phyloP scores from a whole-genome alignment of 78 protist species.

The Dictyostelium brefeldianum region DNA sequence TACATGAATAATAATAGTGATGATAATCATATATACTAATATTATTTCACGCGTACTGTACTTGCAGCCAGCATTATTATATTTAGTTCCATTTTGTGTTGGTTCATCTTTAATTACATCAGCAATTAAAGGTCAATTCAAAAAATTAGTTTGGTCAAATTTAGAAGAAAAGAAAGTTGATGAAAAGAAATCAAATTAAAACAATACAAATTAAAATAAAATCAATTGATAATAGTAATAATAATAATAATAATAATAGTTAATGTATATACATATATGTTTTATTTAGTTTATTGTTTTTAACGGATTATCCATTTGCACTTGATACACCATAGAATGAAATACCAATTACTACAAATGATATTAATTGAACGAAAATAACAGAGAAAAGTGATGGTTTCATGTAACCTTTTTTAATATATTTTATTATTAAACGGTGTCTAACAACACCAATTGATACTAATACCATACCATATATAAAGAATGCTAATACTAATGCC shows the following conservation, averaged over 20 bases:
- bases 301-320: too few species aligned
- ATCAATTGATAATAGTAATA: too few species aligned
- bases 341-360: not conserved
- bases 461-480: not conserved
- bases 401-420: slow-evolving; percentile 23
- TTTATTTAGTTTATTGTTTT: too few species aligned
- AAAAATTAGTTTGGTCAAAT: slow-evolving; percentile 30
- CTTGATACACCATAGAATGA: not conserved
- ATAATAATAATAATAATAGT: too few species aligned
- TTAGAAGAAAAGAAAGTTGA: not conserved
- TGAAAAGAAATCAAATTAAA: too few species aligned
- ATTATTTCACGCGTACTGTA: too few species aligned
- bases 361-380: not conserved
- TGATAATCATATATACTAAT: not conserved
- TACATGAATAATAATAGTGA: not conserved
- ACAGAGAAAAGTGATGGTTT: slow-evolving; percentile 1
- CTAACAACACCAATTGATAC: not conserved
- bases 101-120: slow-evolving; percentile 54
- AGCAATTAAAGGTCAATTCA: slow-evolving; percentile 60
- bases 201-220: too few species aligned
- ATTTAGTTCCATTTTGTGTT: slow-evolving; percentile 91
- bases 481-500: not conserved
- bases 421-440: not conserved
- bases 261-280: too few species aligned
- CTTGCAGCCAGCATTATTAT: slow-evolving; percentile 96